A percentile compares a stretch with the other conserved stretches of the same genome.
These are phyloP conservation scores for Davidsoniella eucalypti DNA, from an alignment of 2,329 filamentous ascomycete genomes.

Conservation along the genomic window DNA sequence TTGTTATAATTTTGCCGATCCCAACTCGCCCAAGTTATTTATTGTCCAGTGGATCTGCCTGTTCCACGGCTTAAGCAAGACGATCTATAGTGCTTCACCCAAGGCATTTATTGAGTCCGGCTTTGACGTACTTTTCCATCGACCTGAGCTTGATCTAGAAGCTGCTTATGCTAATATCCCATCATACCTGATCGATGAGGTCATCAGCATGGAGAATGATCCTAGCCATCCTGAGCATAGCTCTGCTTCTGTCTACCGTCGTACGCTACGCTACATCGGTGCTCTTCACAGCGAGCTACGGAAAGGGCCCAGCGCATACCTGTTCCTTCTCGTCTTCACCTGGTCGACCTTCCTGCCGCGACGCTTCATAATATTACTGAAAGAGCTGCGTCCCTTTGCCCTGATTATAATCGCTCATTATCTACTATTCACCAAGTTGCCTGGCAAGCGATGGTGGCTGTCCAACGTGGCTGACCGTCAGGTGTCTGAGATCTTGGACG, in stretches of 20 bases:
- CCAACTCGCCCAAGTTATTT: conserved; percentile 27
- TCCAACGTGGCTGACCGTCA: conserved; percentile 28
- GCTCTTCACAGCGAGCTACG: conserved; percentile 34
- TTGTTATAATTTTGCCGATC: conserved; percentile 34
- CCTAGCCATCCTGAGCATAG: no score
- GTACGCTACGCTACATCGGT: conserved; percentile 33
- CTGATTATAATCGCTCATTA: conserved; percentile 38
- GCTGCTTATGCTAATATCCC: conserved; percentile 27
- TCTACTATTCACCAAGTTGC: conserved; percentile 32
- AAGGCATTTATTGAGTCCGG: conserved; percentile 24
- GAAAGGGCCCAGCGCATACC: conserved; percentile 26
- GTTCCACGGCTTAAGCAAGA: conserved; percentile 35
- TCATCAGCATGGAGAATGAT: conserved; percentile 26
- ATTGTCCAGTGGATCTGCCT: conserved; percentile 40
- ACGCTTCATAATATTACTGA: background rate
- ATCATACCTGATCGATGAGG: conserved; percentile 31
- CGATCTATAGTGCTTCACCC: conserved; percentile 25
- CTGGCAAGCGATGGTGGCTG: conserved; percentile 33
- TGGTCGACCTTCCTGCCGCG: conserved; percentile 34
- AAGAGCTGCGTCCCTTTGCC: conserved; percentile 24
- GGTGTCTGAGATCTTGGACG: conserved; percentile 24
- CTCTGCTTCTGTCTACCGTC: conserved; percentile 13
- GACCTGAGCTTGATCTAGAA: conserved; percentile 31
- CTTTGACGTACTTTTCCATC: conserved; percentile 30
- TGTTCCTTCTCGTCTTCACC: conserved; percentile 34